phyloP scores from a whole-genome alignment of 495 filamentous ascomycete species.

The Penicillium robsamsonii region DNA sequence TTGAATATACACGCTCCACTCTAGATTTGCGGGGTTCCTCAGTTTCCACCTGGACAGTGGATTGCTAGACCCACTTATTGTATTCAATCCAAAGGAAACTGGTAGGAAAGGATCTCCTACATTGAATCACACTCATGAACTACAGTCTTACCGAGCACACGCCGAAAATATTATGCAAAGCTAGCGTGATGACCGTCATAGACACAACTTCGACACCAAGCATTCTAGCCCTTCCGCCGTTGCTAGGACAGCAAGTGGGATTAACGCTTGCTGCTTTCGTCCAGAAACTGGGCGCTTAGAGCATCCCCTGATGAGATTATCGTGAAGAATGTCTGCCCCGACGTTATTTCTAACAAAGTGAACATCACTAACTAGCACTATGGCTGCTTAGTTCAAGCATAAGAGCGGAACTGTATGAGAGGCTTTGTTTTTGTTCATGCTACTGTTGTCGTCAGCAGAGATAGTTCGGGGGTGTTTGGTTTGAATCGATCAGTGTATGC shows the following conservation, averaged over 20 bases:
- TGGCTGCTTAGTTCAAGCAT: neutral
- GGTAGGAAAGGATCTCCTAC: conserved; percentile 15
- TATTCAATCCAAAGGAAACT: conserved; percentile 16
- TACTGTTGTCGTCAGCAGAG: conserved; percentile 14
- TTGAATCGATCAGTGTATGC: neutral
- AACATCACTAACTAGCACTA: neutral
- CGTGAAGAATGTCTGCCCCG: conserved; percentile 31
- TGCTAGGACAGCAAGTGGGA: conserved; percentile 30
- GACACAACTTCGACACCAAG: conserved; percentile 19
- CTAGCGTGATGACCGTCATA: neutral
- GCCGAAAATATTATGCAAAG: neutral
- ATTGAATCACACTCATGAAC: conserved; percentile 18
- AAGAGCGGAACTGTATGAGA: conserved; percentile 3
- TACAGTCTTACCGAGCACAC: neutral
- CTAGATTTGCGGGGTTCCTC: neutral
- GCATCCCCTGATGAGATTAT: conserved; percentile 22
- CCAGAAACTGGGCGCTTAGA: conserved; percentile 14
- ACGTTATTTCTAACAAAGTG: conserved; percentile 23
- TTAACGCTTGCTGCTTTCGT: conserved; percentile 21
- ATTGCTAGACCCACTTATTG: conserved; percentile 33
- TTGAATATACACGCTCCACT: neutral
- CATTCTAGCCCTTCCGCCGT: conserved; percentile 6
- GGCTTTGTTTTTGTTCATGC: conserved; percentile 15
- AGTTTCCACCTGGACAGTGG: conserved; percentile 17
- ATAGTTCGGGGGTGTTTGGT: conserved; percentile 9